phyloP scores from a whole-genome alignment of 2,329 filamentous ascomycete genomes.

The Xylaria multiplex region DNA sequence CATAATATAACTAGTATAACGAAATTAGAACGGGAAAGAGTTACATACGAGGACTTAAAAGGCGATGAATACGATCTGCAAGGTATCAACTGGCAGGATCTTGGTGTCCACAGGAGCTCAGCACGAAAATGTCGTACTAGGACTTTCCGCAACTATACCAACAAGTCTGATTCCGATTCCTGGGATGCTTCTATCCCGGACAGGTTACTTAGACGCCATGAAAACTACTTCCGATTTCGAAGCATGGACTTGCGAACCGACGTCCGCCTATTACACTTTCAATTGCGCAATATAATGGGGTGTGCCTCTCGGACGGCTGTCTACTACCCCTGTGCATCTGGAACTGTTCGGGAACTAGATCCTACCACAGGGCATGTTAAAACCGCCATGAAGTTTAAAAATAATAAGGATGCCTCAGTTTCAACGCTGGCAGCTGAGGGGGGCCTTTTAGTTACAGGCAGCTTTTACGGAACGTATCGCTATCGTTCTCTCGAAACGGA shows the following conservation, averaged over 20 bases:
- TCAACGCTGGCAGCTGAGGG: constrained; percentile 63
- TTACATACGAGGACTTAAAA: constrained; percentile 59
- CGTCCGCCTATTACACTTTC: constrained; percentile 70
- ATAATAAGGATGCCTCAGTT: constrained; percentile 54
- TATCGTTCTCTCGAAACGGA: constrained; percentile 58
- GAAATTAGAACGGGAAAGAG: constrained; percentile 38
- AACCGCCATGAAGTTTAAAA: constrained; percentile 56
- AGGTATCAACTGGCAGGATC: constrained; percentile 65
- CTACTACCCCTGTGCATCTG: constrained; percentile 63
- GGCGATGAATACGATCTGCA: constrained; percentile 68
- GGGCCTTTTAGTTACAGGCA: constrained; percentile 68
- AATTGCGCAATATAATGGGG: constrained; percentile 70
- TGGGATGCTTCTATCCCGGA: constrained; percentile 51
- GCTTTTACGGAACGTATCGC: constrained; percentile 66
- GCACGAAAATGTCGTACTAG: constrained; percentile 59
- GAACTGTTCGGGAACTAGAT: constrained; percentile 63
- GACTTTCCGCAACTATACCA: constrained; percentile 69
- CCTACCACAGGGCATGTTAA: constrained; percentile 59
- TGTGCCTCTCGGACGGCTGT: constrained; percentile 64
- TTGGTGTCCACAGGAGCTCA: constrained; percentile 61
- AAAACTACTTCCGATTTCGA: constrained; percentile 68
- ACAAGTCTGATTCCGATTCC: constrained; percentile 58
- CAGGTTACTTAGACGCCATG: constrained; percentile 51
- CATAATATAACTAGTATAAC: constrained; percentile 33
- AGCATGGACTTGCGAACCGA: constrained; percentile 65